phyloP scores from a whole-genome alignment of 306 rosid species.

The Glycine soja region DNA sequence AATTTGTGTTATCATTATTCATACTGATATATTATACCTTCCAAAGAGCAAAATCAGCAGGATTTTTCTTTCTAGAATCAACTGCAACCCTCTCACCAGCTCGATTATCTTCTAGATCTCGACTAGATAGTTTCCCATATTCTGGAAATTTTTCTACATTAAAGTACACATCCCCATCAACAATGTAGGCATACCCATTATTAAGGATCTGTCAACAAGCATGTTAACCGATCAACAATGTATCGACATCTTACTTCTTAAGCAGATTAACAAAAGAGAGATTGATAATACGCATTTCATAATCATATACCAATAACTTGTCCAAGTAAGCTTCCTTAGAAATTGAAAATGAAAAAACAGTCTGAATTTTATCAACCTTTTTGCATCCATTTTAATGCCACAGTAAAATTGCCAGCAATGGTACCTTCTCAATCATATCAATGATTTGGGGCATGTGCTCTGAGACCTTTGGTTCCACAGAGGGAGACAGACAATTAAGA shows the following conservation, averaged over 20 bases:
- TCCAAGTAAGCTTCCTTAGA: conserved; percentile 33
- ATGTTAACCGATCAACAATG: conserved; percentile 45
- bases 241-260: conserved; percentile 26
- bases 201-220: conserved; percentile 78
- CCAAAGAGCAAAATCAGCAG: conserved; percentile 99
- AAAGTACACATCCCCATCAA: conserved; percentile 94
- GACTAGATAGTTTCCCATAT: conserved; percentile 83
- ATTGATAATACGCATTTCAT: conserved; percentile 27
- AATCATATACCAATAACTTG: background rate
- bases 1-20: conserved; percentile 13
- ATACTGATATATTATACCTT: conserved; percentile 61
- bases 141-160: conserved; percentile 79
- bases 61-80: conserved; percentile 89
- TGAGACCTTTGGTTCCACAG: conserved; percentile 90
- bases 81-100: conserved; percentile 97
- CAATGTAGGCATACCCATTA: conserved; percentile 81
- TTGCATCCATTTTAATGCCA: background rate
- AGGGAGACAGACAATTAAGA: conserved; percentile 84
- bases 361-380: conserved; percentile 29
- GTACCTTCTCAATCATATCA: conserved; percentile 88
- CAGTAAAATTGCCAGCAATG: conserved; percentile 19
- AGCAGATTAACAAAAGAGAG: conserved; percentile 31
- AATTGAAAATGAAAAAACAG: conserved; percentile 32
- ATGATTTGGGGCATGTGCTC: conserved; percentile 90
- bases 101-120: conserved; percentile 91